Conservation (phyloP, 805 yeast species). For the Grigorovia humatica region DNA sequence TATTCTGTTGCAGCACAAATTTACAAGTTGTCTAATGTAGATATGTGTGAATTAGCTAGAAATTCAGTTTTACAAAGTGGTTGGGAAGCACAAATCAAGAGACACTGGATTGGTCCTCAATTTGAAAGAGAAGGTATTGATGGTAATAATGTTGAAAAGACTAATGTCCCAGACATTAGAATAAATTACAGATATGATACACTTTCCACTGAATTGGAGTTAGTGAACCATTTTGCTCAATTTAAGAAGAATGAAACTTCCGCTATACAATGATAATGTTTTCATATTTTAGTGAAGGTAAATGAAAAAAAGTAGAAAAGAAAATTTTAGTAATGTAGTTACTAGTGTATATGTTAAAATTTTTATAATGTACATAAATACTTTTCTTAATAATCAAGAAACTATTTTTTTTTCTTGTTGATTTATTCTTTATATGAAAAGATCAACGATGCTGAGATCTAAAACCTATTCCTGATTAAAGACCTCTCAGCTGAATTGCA, state of each 20-base stretch:
- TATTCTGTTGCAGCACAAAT: slow-evolving; percentile 98
- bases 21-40: slow-evolving; percentile 86
- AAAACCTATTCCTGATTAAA: slow-evolving; percentile 2
- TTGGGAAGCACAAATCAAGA: slow-evolving; percentile 75
- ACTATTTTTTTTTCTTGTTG: too few relatives aligned
- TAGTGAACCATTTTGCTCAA: slow-evolving; percentile 48
- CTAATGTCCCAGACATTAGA: slow-evolving; percentile 89
- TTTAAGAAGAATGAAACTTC: slow-evolving; percentile 7
- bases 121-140: slow-evolving; percentile 50
- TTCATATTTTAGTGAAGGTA: too few relatives aligned
- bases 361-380: neutral
- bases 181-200: slow-evolving; percentile 79
- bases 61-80: slow-evolving; percentile 93
- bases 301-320: too few relatives aligned
- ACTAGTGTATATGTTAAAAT: neutral
- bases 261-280: neutral
- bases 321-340: too few relatives aligned
- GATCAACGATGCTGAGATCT: neutral
- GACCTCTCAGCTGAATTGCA: slow-evolving; percentile 41
- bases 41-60: slow-evolving; percentile 92
- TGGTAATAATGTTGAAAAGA: slow-evolving; percentile 85
- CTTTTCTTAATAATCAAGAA: neutral
- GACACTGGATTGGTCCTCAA: slow-evolving; percentile 83
- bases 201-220: slow-evolving; percentile 54
- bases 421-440: too few relatives aligned